Evolutionary conservation across 2,329 filamentous ascomycete genomes (phyloP), one percentile per base, ranked within the genome.

Genomic region (Cercospora canescens): DNA sequence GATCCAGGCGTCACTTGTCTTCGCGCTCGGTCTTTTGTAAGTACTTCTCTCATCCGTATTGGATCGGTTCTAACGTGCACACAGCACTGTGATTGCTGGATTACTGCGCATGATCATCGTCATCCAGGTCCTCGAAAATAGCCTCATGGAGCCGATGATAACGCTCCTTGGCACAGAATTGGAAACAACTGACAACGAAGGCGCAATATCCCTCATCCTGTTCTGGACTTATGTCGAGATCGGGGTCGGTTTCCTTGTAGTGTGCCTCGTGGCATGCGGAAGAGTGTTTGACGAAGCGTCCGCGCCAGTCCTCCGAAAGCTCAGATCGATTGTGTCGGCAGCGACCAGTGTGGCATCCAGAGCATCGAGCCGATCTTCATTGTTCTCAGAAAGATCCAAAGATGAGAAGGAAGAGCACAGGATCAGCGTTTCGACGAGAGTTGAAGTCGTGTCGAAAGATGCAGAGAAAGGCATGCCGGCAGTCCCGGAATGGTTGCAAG

Each of bases 201-300:
- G 60, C 24, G 59, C 57, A 11, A 64, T 64, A 30, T 60, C 66
- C 4, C 32, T 64, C 4, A 48, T 62, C 16, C 56, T 68, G 0
- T 64, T 68, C 57, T 68, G 66, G 66, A 68, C 63, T 1, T 66
- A 66, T 18, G 48, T 66, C 30, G 66, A 68, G 41, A 66, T 68
- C 18, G 66, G 63, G 7, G 63, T 68, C 6, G 66, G 66, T 7
- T 68, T 68, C 57, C 45, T 68, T 18, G 66, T 68, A 1, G 66
- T 62, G 7, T 68, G 66, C 52, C 48, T 64, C 14, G 63, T 68
- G 0, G 63, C 66, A 1, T 64, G 63, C 26, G 66, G 63, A 3
- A 56, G 62, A 18, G 63, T 66, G 2, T 64, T 68, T 18, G 66
- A 68, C 37, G 60, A 65, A 30, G 58, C 64, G 6, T 66, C 60